Evolutionary conservation across 73 alveolate species (phyloP).

Genomic region (Diophrys sp.): DNA sequence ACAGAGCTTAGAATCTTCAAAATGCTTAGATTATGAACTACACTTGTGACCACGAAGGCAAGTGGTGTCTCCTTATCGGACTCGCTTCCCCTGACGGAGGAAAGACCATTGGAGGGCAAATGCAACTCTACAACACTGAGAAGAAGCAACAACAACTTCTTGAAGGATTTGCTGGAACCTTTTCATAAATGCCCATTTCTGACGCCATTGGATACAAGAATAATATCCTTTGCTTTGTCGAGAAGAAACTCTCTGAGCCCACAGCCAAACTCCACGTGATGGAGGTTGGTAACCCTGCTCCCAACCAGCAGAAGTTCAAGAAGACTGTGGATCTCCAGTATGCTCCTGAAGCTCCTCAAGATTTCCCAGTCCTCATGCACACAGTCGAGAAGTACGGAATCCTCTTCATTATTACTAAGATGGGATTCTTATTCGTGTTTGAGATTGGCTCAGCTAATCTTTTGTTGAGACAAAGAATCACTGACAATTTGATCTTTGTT

Average conservation of each 20-base stretch:
- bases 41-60: slow-evolving; percentile 62
- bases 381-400: slow-evolving; percentile 86
- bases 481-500: slow-evolving; percentile 85
- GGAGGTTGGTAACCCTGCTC: slow-evolving; percentile 89
- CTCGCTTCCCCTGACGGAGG: slow-evolving; percentile 76
- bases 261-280: slow-evolving; percentile 81
- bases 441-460: slow-evolving; percentile 84
- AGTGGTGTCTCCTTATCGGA: slow-evolving; percentile 80
- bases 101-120: slow-evolving; percentile 69
- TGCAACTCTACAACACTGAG: slow-evolving; percentile 77
- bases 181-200: slow-evolving; percentile 70
- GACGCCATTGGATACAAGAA: slow-evolving; percentile 56
- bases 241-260: slow-evolving; percentile 88
- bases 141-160: slow-evolving; percentile 67
- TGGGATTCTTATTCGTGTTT: slow-evolving; percentile 84
- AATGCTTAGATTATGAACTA: slow-evolving; percentile 62
- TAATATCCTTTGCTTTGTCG: slow-evolving; percentile 85
- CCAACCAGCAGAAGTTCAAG: slow-evolving; percentile 81
- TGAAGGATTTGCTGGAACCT: slow-evolving; percentile 84
- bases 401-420: slow-evolving; percentile 87
- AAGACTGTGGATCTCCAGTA: slow-evolving; percentile 80
- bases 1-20: slow-evolving; percentile 21
- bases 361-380: slow-evolving; percentile 97
- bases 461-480: slow-evolving; percentile 89
- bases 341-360: slow-evolving; percentile 85